Conservation (phyloP, 495 filamentous ascomycete genomes). For the Aspergillus panamensis region DNA sequence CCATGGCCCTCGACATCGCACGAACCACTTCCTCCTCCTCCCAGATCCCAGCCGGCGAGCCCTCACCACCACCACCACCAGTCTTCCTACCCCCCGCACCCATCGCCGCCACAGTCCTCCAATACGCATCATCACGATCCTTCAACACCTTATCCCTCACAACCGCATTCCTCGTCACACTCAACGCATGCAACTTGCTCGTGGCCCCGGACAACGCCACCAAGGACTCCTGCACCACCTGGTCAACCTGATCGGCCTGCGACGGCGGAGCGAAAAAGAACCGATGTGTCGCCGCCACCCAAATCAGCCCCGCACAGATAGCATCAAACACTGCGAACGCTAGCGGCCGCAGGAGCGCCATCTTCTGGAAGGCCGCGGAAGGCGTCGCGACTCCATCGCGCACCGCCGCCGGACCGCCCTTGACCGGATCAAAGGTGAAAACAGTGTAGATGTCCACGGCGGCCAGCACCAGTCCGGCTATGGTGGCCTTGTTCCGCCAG, state of each 20-base stretch:
- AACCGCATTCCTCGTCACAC: conserved; percentile 55
- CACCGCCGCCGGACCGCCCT: conserved; percentile 38
- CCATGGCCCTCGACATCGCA: conserved; percentile 49
- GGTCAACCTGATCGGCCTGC: conserved; percentile 44
- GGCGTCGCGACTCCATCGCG: conserved; percentile 36
- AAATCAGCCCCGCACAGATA: conserved; percentile 60
- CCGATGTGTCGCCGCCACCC: conserved; percentile 72
- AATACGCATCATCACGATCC: conserved; percentile 54
- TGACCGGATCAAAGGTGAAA: conserved; percentile 59
- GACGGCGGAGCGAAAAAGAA: conserved; percentile 53
- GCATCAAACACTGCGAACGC: conserved; percentile 59
- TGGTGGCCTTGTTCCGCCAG: conserved; percentile 69
- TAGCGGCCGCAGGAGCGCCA: conserved; percentile 56
- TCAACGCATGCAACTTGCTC: conserved; percentile 51
- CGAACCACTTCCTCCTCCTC: conserved; percentile 56
- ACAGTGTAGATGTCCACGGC: conserved; percentile 61
- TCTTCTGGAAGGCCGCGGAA: conserved; percentile 60
- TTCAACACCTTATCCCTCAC: conserved; percentile 55
- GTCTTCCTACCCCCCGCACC: conserved; percentile 28
- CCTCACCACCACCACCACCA: conserved; percentile 28
- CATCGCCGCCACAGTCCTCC: conserved; percentile 48
- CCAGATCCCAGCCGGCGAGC: conserved; percentile 38
- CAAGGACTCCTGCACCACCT: conserved; percentile 39
- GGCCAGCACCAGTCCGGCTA: conserved; percentile 58
- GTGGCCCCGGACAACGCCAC: conserved; percentile 42